phyloP scores from a whole-genome alignment of 129 eudicot species.

The Oenanthe sinensis region DNA sequence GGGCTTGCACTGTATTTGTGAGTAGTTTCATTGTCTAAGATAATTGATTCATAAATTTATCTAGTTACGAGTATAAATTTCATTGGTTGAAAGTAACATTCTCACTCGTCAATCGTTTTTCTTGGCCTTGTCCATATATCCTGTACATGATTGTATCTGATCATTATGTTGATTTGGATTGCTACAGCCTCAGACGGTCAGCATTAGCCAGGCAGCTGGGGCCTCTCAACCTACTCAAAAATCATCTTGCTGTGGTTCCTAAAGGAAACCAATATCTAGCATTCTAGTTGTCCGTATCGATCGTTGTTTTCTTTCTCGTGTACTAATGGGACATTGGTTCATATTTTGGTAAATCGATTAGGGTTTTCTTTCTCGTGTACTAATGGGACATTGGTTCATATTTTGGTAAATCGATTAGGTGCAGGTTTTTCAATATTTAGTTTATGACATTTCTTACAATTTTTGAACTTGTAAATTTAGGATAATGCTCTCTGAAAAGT shows the following conservation, averaged over 20 bases:
- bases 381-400: constrained; percentile 23
- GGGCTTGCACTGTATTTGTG: background rate
- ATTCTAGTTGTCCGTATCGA: constrained; percentile 29
- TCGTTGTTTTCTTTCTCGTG: constrained; percentile 16
- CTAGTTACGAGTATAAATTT: background rate
- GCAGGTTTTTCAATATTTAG: constrained; percentile 5
- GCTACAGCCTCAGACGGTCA: constrained; percentile 61
- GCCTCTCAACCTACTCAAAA: constrained; percentile 38
- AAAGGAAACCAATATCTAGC: constrained; percentile 19
- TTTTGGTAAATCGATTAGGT: constrained; percentile 20
- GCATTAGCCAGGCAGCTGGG: constrained; percentile 53
- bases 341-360: constrained; percentile 22
- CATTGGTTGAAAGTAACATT: background rate
- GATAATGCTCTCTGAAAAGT: background rate
- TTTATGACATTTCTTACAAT: background rate
- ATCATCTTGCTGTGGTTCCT: constrained; percentile 67
- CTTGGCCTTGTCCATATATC: background rate
- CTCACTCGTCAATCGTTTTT: background rate
- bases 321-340: constrained; percentile 24
- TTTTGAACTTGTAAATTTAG: background rate
- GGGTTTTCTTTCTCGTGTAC: constrained; percentile 13
- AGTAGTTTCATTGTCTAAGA: background rate
- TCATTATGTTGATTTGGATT: background rate
- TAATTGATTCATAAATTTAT: background rate
- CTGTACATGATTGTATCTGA: background rate